These are phyloP conservation scores for Pythium pyrilobum DNA, from an alignment of 352 stramenopile genomes.

Conservation along the genomic window DNA sequence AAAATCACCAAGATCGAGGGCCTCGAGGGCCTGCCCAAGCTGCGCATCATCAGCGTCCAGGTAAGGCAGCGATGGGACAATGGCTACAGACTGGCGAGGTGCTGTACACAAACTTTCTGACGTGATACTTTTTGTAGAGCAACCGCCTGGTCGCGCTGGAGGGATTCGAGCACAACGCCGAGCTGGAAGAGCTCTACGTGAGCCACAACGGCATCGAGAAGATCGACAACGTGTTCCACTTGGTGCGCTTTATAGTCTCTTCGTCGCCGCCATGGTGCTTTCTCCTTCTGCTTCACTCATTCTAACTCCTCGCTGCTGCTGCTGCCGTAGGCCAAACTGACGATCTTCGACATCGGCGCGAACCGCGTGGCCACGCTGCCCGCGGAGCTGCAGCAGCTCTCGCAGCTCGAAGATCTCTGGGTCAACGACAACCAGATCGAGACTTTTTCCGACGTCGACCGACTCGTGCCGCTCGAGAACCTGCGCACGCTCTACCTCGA, in stretches of 20 bases:
- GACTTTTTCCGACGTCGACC: slow-evolving; percentile 56
- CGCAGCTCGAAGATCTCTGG: slow-evolving; percentile 69
- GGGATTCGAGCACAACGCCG: slow-evolving; percentile 80
- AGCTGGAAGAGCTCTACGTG: slow-evolving; percentile 97
- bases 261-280: no score
- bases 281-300: no score
- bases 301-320: background rate
- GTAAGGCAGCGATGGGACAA: no score
- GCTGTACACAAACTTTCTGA: no score
- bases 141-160: slow-evolving; percentile 94
- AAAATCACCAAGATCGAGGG: slow-evolving; percentile 94
- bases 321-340: slow-evolving; percentile 44
- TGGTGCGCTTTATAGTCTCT: no score
- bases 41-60: slow-evolving; percentile 84
- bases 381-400: slow-evolving; percentile 29
- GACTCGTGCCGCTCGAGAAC: slow-evolving; percentile 64
- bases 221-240: slow-evolving; percentile 66
- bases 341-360: slow-evolving; percentile 68
- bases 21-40: slow-evolving; percentile 81
- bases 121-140: slow-evolving; percentile 61
- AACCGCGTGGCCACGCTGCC: slow-evolving; percentile 80
- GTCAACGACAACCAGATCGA: slow-evolving; percentile 68
- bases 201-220: slow-evolving; percentile 95
- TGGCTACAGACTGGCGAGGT: no score
- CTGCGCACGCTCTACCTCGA: slow-evolving; percentile 95